phyloP scores from a whole-genome alignment of 2,329 filamentous ascomycete genomes.

The Macrophomina phaseolina region DNA sequence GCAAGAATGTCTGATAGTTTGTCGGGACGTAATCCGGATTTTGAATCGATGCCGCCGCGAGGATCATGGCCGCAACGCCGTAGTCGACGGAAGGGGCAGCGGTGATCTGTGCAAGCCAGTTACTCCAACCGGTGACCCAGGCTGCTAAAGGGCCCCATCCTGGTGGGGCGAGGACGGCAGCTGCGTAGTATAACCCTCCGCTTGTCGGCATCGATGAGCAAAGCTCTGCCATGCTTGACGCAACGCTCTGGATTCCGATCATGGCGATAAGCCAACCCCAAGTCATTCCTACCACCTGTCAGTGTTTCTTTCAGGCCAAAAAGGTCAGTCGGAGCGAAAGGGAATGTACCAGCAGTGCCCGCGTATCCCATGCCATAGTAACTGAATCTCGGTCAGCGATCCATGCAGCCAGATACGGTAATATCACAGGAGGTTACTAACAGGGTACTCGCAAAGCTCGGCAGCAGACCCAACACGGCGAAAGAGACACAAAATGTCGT shows the following conservation, averaged over 20 bases:
- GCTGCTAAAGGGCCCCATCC: constrained; percentile 70
- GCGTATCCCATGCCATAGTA: constrained; percentile 69
- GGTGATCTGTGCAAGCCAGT: constrained; percentile 72
- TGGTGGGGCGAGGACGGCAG: constrained; percentile 71
- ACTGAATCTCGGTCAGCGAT: neutral
- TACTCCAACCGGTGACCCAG: constrained; percentile 73
- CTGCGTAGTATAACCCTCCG: constrained; percentile 75
- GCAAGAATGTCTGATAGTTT: constrained; percentile 70
- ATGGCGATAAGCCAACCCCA: constrained; percentile 80
- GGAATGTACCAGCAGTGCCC: constrained; percentile 44
- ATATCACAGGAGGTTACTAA: neutral
- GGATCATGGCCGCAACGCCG: constrained; percentile 70
- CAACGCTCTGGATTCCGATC: constrained; percentile 73
- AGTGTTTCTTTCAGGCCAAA: constrained; percentile 15
- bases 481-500: constrained; percentile 78
- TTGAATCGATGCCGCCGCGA: constrained; percentile 71
- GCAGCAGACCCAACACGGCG: constrained; percentile 72
- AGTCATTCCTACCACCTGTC: constrained; percentile 64
- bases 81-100: constrained; percentile 72
- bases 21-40: constrained; percentile 70
- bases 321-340: no score
- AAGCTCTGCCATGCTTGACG: constrained; percentile 69
- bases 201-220: constrained; percentile 75
- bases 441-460: constrained; percentile 73
- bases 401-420: neutral